Evolutionary conservation across 495 filamentous ascomycete species (phyloP).

Genomic region (Diplogelasinospora grovesii): DNA sequence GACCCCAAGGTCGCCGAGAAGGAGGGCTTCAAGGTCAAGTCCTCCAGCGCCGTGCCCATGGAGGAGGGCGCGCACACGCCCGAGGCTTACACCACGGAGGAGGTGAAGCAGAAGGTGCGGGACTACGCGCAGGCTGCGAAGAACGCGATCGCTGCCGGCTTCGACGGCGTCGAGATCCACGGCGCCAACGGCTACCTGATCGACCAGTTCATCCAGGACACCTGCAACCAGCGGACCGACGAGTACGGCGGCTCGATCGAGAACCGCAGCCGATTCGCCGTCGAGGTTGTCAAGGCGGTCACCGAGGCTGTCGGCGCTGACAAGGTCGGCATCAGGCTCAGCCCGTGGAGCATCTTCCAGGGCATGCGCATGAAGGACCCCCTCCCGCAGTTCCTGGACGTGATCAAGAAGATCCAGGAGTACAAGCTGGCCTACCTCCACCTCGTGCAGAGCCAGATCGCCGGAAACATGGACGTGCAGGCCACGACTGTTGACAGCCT

Average conservation of each 20-base stretch:
- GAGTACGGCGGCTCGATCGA: slow-evolving; percentile 65
- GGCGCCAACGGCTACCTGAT: slow-evolving; percentile 69
- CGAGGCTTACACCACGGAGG: slow-evolving; percentile 43
- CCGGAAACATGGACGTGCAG: slow-evolving; percentile 33
- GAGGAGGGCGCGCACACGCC: slow-evolving; percentile 34
- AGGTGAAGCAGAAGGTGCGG: slow-evolving; percentile 50
- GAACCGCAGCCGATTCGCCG: slow-evolving; percentile 57
- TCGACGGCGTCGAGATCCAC: slow-evolving; percentile 73
- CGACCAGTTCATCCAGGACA: slow-evolving; percentile 66
- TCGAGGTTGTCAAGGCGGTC: slow-evolving; percentile 61
- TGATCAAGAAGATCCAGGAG: slow-evolving; percentile 46
- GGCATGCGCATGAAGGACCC: slow-evolving; percentile 62
- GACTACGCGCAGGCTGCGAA: slow-evolving; percentile 55
- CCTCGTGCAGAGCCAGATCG: slow-evolving; percentile 49
- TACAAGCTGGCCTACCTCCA: slow-evolving; percentile 62
- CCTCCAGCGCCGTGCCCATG: slow-evolving; percentile 42
- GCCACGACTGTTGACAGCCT: slow-evolving; percentile 38
- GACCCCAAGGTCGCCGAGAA: slow-evolving; percentile 29
- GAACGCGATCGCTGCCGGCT: slow-evolving; percentile 62
- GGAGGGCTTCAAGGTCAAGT: slow-evolving; percentile 38
- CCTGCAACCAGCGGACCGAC: slow-evolving; percentile 57
- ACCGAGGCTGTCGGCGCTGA: slow-evolving; percentile 57
- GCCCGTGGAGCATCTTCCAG: slow-evolving; percentile 60
- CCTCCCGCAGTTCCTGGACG: slow-evolving; percentile 53
- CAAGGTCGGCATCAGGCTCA: slow-evolving; percentile 55